Percentiles rank a stretch among this genome's conserved stretches.
Evolutionary conservation across 2,329 filamentous ascomycete genomes (phyloP).

Genomic region (Rhinocladiella mackenziei): DNA sequence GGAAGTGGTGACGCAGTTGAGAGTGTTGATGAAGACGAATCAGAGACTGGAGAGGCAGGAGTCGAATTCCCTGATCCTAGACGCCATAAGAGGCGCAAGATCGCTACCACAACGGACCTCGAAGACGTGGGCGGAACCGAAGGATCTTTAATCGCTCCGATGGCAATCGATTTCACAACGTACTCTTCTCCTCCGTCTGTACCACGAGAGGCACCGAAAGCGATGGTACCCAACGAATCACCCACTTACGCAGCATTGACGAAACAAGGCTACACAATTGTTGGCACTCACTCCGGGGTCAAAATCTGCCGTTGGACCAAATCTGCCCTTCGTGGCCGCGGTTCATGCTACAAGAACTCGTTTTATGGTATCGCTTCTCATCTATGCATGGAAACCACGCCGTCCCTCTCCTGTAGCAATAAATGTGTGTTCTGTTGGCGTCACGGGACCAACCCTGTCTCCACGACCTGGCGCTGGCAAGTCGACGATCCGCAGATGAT

Average conservation of each 20-base stretch:
- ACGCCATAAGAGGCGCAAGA: constrained; percentile 42
- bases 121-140: constrained; percentile 63
- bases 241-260: constrained; percentile 85
- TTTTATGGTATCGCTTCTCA: constrained; percentile 97
- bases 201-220: constrained; percentile 56
- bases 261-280: constrained; percentile 93
- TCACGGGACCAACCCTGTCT: constrained; percentile 93
- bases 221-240: constrained; percentile 90
- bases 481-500: constrained; percentile 88
- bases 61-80: constrained; percentile 43
- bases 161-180: constrained; percentile 78
- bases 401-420: constrained; percentile 91
- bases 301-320: constrained; percentile 99
- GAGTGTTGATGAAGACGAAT: constrained; percentile 56
- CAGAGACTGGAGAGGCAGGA: constrained; percentile 54
- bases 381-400: constrained; percentile 97
- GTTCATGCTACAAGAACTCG: constrained; percentile 95
- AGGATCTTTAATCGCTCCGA: constrained; percentile 41
- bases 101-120: constrained; percentile 64
- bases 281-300: constrained; percentile 91
- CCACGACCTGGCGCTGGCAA: constrained; percentile 94
- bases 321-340: constrained; percentile 85
- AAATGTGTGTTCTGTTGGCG: constrained; percentile 99
- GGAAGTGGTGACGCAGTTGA: constrained; percentile 81
- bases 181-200: constrained; percentile 42